Evolutionary conservation across 1,284 basidiomycete species (phyloP).

Genomic region (Amylostereum areolatum): DNA sequence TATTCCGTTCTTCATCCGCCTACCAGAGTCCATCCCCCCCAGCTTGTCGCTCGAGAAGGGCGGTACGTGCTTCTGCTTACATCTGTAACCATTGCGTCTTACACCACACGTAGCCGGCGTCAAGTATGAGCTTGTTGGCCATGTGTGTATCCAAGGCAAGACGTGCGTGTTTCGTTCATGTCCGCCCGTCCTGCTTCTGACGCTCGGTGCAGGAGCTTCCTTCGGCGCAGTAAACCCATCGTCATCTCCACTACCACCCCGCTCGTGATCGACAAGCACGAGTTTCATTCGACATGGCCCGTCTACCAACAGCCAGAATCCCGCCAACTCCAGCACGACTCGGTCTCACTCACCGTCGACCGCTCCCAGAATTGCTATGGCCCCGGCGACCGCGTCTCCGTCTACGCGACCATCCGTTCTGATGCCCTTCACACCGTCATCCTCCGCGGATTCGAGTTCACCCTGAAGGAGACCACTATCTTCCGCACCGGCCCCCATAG

Average conservation of each 20-base stretch:
- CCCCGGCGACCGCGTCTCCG: slow-evolving; percentile 73
- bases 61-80: slow-evolving; percentile 33
- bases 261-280: slow-evolving; percentile 84
- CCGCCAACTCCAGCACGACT: slow-evolving; percentile 59
- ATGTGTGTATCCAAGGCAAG: slow-evolving; percentile 78
- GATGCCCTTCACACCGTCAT: slow-evolving; percentile 58
- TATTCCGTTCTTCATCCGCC: slow-evolving; percentile 78
- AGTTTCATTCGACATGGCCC: slow-evolving; percentile 86
- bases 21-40: slow-evolving; percentile 82
- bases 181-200: neutral
- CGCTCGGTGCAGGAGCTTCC: slow-evolving; percentile 47
- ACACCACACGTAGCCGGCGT: slow-evolving; percentile 52
- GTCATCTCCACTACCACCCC: slow-evolving; percentile 54
- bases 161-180: slow-evolving; percentile 37
- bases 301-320: slow-evolving; percentile 76
- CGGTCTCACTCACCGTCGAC: slow-evolving; percentile 69
- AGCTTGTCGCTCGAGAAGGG: slow-evolving; percentile 68
- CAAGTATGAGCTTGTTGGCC: slow-evolving; percentile 81
- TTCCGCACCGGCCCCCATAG: slow-evolving; percentile 54
- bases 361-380: slow-evolving; percentile 74
- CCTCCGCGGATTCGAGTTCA: slow-evolving; percentile 76
- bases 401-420: slow-evolving; percentile 66
- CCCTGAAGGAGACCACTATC: slow-evolving; percentile 67
- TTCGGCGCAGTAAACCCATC: slow-evolving; percentile 64
- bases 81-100: slow-evolving; percentile 6